Base-by-base conservation (phyloP, 257 asterid genomes). In the Solanum raphanifolium region DNA sequence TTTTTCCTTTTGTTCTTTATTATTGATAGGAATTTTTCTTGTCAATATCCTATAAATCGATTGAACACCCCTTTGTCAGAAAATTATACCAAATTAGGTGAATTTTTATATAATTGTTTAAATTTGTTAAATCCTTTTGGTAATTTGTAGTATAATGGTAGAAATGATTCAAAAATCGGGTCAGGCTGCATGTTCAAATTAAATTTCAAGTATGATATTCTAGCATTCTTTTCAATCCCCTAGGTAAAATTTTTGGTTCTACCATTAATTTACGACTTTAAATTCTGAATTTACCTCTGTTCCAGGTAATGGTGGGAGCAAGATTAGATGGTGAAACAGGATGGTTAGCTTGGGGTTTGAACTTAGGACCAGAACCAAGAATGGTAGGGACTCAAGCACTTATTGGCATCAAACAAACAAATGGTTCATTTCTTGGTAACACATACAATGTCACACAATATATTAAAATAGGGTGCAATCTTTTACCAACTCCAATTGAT, bases 281-380 rank as follows among this genome's bases (percentile, higher is more conserved):
- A 74, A 74, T 74, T 74, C 5, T 46, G 9, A 43, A 81, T 81
- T 8, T 5, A 9, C 20, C 29, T 29, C 15, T 8, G 15, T 89
- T 95, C 0, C 91, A 93, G 76, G 85, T 94, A 12, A 89, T 92
- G 4, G 88, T 92, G 48, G 95, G 94, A 7, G 91, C 93, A 4
- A 86, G 58, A 90, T 84, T 94, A 2, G 32, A 72, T 1, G 32
- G 35, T 16, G 89, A 86, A 3, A 66, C 89, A 5, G 94, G 92
- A n/a, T 95, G 98, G 98, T 55, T 95, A 3, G 96, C 98, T 2
- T 95, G 96, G 98, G 98, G 98, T 43, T 46, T 95, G 85, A 94
- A 94, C 91, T 95, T 94, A 13, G 91, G 88, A 3, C n/a, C 13
- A 16, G 89, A 89, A 21, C 93, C 91, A 31, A 87, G 72, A 31